Base-by-base conservation (phyloP, 1,284 basidiomycete species). In the Farysia itapuensis region DNA sequence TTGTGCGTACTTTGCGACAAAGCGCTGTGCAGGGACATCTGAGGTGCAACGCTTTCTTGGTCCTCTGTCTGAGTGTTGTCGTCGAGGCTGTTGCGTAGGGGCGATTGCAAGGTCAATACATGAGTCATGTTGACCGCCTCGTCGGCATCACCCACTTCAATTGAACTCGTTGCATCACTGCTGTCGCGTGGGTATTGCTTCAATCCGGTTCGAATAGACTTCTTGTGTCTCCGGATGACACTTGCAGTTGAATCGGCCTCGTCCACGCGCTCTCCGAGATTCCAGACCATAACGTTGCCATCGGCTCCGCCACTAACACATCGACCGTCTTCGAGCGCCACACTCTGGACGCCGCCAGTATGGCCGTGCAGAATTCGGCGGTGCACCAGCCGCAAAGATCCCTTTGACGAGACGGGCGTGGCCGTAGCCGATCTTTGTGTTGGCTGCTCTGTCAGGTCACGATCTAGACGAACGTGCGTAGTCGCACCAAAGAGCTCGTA, bases 261-360 rank as follows among this genome's bases (percentile, higher is more conserved):
- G 14, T 49, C 46, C 1, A 43, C 31, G 12, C 49, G 35, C 15
- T 57, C 49, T 14, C 49, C 45, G 22, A 75, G 34, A 18, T 58
- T 49, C 76, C 76, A 77, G 0, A 77, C 69, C 52, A 74, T 75
- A 34, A 77, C 64, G 13, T 39, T 53, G 14, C 76, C 76, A 31
- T 77, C 76, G 4, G 59, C 58, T 8, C 70, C 63, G 0, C 70
- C 73, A 22, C 64, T 70, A 20, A 77, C 69, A 35, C 72, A 71
- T 28, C 65, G 41, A 1, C 65, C 63, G 23, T 65, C 47, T 19
- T 67, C 40, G n/a, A 77, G 37, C 9, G 72, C 63, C 4, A 77
- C 69, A 30, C 57, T 52, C n/a, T 46, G 47, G 1, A 77, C 70
- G 25, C 70, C 43, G 2, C 70, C 67, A 8, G 73, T 75, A 23